phyloP scores from a whole-genome alignment of 1,284 basidiomycete genomes.

The Schizopora paradoxa region DNA sequence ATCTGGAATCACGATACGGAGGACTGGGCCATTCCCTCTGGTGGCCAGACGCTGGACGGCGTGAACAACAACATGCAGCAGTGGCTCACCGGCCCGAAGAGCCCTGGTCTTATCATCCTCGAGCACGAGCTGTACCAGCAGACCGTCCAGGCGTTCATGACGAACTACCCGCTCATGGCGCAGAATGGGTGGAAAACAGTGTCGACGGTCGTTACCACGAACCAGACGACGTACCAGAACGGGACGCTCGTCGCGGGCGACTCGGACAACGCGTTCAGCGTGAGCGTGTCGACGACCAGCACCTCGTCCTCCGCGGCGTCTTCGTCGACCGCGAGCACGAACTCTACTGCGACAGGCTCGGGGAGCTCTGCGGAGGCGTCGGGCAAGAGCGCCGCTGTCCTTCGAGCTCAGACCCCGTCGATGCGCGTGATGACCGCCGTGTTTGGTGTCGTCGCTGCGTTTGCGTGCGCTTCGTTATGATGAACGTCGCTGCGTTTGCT shows the following conservation, averaged over 20 bases:
- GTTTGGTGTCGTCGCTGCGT: too few species aligned
- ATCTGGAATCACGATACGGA: conserved; percentile 77
- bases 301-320: conserved; percentile 5
- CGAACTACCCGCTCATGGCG: conserved; percentile 58
- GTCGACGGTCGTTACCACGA: conserved; percentile 53
- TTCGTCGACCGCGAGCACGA: conserved; percentile 1
- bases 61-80: conserved; percentile 44
- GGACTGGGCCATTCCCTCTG: conserved; percentile 51
- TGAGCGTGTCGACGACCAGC: conserved; percentile 7
- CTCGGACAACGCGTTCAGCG: background rate
- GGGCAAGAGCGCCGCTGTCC: conserved; percentile 3
- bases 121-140: conserved; percentile 75
- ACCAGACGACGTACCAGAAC: too few species aligned
- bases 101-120: conserved; percentile 72
- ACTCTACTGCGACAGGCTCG: conserved; percentile 1
- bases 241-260: conserved; percentile 43
- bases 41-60: conserved; percentile 35
- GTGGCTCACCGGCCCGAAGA: conserved; percentile 62
- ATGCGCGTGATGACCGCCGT: too few species aligned
- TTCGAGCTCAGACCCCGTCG: too few species aligned
- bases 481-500: too few species aligned
- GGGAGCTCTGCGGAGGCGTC: conserved; percentile 7
- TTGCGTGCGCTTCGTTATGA: too few species aligned
- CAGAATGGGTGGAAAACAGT: conserved; percentile 61
- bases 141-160: conserved; percentile 66